Conservation (phyloP, 805 yeast genomes). For the Metschnikowia sp. region DNA sequence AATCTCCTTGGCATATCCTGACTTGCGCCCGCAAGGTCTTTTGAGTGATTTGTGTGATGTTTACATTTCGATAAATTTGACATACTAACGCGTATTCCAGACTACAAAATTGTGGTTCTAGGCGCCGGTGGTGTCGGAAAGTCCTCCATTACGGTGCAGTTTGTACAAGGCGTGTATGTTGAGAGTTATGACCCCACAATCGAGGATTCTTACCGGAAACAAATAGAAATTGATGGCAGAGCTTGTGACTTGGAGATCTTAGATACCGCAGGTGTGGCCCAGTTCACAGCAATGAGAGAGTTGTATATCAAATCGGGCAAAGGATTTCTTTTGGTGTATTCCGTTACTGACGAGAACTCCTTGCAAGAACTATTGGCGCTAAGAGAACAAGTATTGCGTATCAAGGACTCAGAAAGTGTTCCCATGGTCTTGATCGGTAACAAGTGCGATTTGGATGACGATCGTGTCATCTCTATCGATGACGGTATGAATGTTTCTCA, state of each 20-base stretch:
- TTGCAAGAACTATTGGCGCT: slow-evolving; percentile 73
- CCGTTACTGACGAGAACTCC: slow-evolving; percentile 61
- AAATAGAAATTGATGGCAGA: slow-evolving; percentile 82
- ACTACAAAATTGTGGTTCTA: slow-evolving; percentile 83
- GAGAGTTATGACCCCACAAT: slow-evolving; percentile 96
- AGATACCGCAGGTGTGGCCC: slow-evolving; percentile 71
- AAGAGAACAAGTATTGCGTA: slow-evolving; percentile 78
- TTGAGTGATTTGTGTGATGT: background rate
- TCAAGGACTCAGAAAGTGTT: slow-evolving; percentile 70
- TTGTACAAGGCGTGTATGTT: slow-evolving; percentile 83
- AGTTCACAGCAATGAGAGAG: slow-evolving; percentile 94
- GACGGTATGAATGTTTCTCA: slow-evolving; percentile 82
- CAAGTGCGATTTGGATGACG: slow-evolving; percentile 78
- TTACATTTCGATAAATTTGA: slow-evolving; percentile 1
- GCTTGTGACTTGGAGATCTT: slow-evolving; percentile 75
- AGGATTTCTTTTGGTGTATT: slow-evolving; percentile 59
- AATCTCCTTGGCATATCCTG: too few relatives aligned
- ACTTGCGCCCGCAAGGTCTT: too few relatives aligned
- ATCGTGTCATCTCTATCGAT: slow-evolving; percentile 71
- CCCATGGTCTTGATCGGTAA: slow-evolving; percentile 92
- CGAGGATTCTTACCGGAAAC: slow-evolving; percentile 91
- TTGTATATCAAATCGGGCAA: slow-evolving; percentile 82
- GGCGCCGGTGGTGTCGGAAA: slow-evolving; percentile 99
- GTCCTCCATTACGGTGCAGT: slow-evolving; percentile 88
- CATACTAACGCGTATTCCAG: slow-evolving; percentile 33